Percentiles rank a stretch among this genome's conserved stretches.
Conservation (phyloP, 179 eudicot genomes). For the Silene noctiflora region DNA sequence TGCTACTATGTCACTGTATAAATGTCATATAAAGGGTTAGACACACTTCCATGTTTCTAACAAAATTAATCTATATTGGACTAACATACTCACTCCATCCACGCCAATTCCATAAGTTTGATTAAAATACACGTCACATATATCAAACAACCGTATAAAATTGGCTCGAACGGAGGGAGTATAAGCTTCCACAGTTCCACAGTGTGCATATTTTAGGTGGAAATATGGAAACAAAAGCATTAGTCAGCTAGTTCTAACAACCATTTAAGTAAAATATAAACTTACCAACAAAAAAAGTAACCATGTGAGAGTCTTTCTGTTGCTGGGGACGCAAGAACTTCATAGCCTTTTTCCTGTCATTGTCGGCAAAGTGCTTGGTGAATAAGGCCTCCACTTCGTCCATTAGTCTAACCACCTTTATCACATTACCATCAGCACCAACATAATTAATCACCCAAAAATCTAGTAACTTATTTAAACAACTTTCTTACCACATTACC, state of each 20-base stretch:
- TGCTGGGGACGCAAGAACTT: constrained; percentile 84
- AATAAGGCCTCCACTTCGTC: constrained; percentile 96
- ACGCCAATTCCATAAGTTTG: too few species aligned
- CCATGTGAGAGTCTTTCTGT: constrained; percentile 81
- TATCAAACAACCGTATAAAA: too few species aligned
- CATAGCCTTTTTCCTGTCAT: constrained; percentile 95
- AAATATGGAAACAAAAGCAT: background rate
- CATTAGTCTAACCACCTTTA: constrained; percentile 82
- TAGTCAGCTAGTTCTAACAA: background rate
- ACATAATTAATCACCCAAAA: constrained; percentile 13
- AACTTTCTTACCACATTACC: constrained; percentile 10
- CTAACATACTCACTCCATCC: too few species aligned
- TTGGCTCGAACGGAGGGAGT: too few species aligned
- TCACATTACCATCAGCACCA: constrained; percentile 30
- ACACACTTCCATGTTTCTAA: too few species aligned
- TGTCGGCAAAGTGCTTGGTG: constrained; percentile 89
- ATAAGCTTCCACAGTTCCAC: too few species aligned
- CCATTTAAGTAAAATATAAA: too few species aligned
- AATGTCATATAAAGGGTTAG: too few species aligned
- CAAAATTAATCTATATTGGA: too few species aligned
- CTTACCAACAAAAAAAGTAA: constrained; percentile 91
- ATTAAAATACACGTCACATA: too few species aligned
- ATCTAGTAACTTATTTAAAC: constrained; percentile 20
- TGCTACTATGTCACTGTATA: background rate
- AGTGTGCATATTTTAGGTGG: too few species aligned